Evolutionary conservation across 1,139 yeast genomes (phyloP), one percentile per base, ranked within the genome.

Genomic region (Scheffersomyces parashehatae): DNA sequence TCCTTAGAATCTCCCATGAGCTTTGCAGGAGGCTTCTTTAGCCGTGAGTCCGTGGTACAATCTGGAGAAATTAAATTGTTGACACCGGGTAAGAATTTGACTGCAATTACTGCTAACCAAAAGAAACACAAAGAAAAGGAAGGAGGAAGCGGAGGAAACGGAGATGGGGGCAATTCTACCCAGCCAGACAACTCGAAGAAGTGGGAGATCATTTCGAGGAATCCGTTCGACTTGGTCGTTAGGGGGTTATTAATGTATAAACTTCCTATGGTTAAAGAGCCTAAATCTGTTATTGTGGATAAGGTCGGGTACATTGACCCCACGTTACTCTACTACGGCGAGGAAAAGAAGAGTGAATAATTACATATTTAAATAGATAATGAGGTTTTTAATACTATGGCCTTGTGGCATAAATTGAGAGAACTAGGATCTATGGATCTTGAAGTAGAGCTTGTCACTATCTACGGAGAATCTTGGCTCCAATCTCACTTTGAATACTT

Each of bases 171-270:
- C 6, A 44, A 43, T 8, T 41, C 41, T 10, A 44, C 51, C 3
- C 51, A 50, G 6, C 55, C 59, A 1, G 79, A 74, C 50, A 74
- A 75, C 47, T 76, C 75, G 45, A 73, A 68, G 57, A 81, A 82
- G 58, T 91, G 99, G 99, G 79, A 81, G 43, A 70, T 75, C 15
- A 81, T 93, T 14, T 82, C 87, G 20, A 80, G 82, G 50, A 82
- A 88, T 57, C 96, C 97, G 10, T 91, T 91, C 63, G 97, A 90
- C 49, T 70, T 91, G 54, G 86, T 90, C 26, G 74, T 91, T 2
- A 74, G 96, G 37, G 99, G 99, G 0, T 83, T 84, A 15, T 74
- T 91, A 62, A 82, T 81, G 60, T 91, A 93, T 63, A 80, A 78
- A 43, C 70, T 91, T 40, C 93, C 95, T 1, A 73, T 91, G 52